A percentile compares a stretch with the other conserved stretches of the same genome.
These are phyloP conservation scores for Hyphodiscus hymeniophilus DNA, from an alignment of 495 filamentous ascomycete species.

Conservation along the genomic window DNA sequence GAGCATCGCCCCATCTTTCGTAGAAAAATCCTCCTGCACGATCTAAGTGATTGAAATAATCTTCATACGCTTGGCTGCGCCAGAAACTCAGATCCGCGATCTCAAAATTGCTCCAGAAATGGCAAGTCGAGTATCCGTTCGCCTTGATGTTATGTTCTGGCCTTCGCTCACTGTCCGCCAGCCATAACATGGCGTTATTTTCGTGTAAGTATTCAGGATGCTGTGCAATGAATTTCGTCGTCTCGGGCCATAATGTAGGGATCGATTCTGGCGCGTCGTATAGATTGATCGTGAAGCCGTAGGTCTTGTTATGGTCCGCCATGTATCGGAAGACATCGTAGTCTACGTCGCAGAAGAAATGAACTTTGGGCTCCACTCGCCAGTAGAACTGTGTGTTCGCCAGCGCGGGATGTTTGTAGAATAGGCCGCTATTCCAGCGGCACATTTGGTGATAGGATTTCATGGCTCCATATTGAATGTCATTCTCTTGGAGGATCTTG, in stretches of 20 bases:
- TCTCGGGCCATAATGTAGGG: conserved; percentile 90
- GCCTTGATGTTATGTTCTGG: conserved; percentile 73
- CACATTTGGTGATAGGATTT: conserved; percentile 99
- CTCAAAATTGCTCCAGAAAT: conserved; percentile 99
- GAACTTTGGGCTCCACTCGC: conserved; percentile 97
- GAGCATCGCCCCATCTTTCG: conserved; percentile 97
- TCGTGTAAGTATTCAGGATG: conserved; percentile 74
- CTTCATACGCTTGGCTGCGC: conserved; percentile 82
- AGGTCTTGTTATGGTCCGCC: conserved; percentile 95
- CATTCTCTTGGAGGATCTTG: conserved; percentile 70
- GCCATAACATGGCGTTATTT: conserved; percentile 82
- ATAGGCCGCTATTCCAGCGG: conserved; percentile 96
- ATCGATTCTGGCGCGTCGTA: conserved; percentile 86
- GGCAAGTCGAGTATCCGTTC: conserved; percentile 96
- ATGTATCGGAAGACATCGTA: conserved; percentile 99
- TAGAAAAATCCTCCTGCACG: conserved; percentile 97
- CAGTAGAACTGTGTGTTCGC: conserved; percentile 84
- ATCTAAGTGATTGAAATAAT: conserved; percentile 95
- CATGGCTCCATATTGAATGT: conserved; percentile 81
- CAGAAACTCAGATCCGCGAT: conserved; percentile 95
- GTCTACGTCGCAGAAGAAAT: conserved; percentile 98
- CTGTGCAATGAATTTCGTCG: conserved; percentile 73
- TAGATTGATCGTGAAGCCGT: conserved; percentile 97
- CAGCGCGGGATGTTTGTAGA: conserved; percentile 93
- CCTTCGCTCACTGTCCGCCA: conserved; percentile 67